A percentile compares a stretch with the other conserved stretches of the same genome.
phyloP scores from a whole-genome alignment of 2,329 filamentous ascomycete species.

The Apiospora pterosperma region DNA sequence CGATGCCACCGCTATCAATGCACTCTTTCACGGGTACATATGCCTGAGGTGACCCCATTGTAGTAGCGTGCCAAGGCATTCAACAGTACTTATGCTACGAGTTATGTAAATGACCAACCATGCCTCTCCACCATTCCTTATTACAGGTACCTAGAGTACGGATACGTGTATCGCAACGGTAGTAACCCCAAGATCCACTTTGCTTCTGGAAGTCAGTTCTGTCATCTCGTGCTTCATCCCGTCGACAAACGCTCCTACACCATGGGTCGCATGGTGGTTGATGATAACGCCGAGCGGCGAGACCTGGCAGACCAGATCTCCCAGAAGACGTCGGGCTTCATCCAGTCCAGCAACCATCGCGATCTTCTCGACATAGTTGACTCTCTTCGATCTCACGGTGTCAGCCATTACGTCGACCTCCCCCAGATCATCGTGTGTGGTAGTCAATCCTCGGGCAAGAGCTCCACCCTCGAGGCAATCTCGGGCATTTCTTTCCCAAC shows the following conservation, averaged over 20 bases:
- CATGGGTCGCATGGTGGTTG: conserved; percentile 1
- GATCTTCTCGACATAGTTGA: conserved; percentile 5
- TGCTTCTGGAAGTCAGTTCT: neutral
- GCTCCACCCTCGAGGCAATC: conserved; percentile 53
- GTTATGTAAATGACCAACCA: too few species aligned
- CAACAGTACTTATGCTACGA: too few species aligned
- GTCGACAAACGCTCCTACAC: conserved; percentile 12
- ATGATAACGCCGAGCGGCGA: neutral
- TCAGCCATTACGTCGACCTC: conserved; percentile 31
- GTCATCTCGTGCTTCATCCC: neutral
- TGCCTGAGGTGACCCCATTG: neutral
- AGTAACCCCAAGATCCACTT: neutral
- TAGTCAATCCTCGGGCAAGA: conserved; percentile 54
- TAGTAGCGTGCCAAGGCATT: neutral
- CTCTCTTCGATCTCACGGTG: conserved; percentile 28
- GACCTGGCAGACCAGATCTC: conserved; percentile 18
- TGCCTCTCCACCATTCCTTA: too few species aligned
- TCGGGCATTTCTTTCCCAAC: conserved; percentile 52
- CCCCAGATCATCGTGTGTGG: conserved; percentile 46
- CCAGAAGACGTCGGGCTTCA: conserved; percentile 23
- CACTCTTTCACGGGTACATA: too few species aligned
- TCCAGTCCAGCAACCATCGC: conserved; percentile 14
- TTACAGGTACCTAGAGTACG: too few species aligned
- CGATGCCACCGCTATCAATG: too few species aligned
- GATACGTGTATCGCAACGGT: too few species aligned